phyloP scores from a whole-genome alignment of 2,329 filamentous ascomycete species.

The Cladophialophora chaetospira region DNA sequence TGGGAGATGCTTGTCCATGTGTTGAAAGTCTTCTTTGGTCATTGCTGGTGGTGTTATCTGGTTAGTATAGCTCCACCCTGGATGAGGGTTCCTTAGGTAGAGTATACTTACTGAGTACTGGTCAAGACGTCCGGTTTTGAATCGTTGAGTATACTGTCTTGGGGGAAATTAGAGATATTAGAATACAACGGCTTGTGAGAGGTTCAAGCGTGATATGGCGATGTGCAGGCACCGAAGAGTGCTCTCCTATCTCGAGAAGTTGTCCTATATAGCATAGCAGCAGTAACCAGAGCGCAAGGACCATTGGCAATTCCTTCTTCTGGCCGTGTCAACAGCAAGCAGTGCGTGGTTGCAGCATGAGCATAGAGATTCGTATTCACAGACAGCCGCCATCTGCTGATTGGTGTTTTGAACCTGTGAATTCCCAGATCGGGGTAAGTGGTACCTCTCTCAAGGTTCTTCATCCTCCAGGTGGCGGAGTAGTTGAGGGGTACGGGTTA shows the following conservation, averaged over 20 bases:
- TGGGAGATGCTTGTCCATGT: background rate
- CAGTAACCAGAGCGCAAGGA: background rate
- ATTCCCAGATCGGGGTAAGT: background rate
- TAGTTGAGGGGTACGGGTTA: background rate
- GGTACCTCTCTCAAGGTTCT: background rate
- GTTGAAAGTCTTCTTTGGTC: constrained; percentile 1
- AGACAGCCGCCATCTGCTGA: background rate
- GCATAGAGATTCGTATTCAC: background rate
- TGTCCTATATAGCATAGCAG: constrained; percentile 1
- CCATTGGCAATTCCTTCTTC: background rate
- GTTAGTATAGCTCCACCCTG: background rate
- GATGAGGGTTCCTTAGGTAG: background rate
- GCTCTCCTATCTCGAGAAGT: background rate
- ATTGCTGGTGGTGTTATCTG: background rate
- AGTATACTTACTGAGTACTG: background rate
- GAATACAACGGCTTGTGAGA: background rate
- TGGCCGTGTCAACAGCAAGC: background rate
- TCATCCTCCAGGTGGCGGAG: background rate
- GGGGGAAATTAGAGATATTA: background rate
- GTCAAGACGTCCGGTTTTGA: background rate
- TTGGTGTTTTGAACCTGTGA: background rate
- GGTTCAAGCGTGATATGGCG: background rate
- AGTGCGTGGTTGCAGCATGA: background rate
- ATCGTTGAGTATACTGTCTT: background rate
- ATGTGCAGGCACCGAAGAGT: too few relatives aligned